Evolutionary conservation across 176 grass and related monocot species (phyloP), one percentile per base, ranked within the genome.

Genomic region (Puya raimondii): DNA sequence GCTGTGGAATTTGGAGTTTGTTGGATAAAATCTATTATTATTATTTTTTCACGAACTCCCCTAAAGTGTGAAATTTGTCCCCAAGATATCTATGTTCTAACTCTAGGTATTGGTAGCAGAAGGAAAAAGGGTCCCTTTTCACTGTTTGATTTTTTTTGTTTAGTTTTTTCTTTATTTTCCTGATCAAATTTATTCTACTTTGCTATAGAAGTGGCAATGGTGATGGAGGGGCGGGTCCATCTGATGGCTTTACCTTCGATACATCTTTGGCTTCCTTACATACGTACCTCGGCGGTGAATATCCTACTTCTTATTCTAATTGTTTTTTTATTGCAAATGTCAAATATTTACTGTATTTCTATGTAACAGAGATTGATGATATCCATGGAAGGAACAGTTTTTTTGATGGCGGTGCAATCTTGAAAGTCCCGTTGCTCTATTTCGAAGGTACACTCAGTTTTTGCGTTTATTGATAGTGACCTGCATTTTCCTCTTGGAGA

Each of bases 251-350:
- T 80, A 78, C 74, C 47, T 67, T 85, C 52, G 76, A 92, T 74
- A 81, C 76, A 16, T 79, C 67, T 66, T 76, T 92, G 59, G 80
- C 93, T 57, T 87, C 93, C 12, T 47, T 90, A 74, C 93, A 97
- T 72, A 77, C 84, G 29, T 97, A 97, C 74, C 93, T 97, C 83
- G 93, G 93, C 14, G 89, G 93, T 97, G 81, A 82, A 74, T 70
- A 74, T 65, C 47, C 56, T 9, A 9, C 66, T 23, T 33, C 48
- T 51, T 48, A 33, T 63, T 33, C 64, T 63, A 16, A 10, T 18
- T 69, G 11, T 0, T 84, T 80, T 51, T 70, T 56, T 76, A 10
- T 57, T 61, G 12, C 27, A 18, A 1, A 71, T 71, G 13, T 53
- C 67, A 70, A 76, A 53, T 20, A 26, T 85, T 70, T 74, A 50